These are phyloP conservation scores for Pleurotus salmoneostramineus DNA, from an alignment of 768 basidiomycete genomes.

Conservation along the genomic window DNA sequence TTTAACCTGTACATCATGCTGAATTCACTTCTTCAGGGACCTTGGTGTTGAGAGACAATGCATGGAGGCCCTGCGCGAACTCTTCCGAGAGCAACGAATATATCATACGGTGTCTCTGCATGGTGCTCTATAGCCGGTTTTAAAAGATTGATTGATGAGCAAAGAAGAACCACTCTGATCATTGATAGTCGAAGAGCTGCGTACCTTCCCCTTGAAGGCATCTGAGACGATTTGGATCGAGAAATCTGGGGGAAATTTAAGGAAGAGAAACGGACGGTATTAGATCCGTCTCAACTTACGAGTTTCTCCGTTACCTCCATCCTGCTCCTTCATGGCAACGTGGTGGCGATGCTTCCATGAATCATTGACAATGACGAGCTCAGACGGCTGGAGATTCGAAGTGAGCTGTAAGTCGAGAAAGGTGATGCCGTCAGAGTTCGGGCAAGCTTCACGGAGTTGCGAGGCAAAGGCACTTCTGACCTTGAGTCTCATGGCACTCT, in stretches of 20 bases:
- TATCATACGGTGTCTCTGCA: conserved; percentile 81
- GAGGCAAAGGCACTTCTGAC: conserved; percentile 33
- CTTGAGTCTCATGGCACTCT: conserved; percentile 59
- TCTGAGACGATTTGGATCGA: conserved; percentile 71
- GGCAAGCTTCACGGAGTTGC: conserved; percentile 7
- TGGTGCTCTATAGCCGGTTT: conserved; percentile 48
- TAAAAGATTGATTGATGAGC: conserved; percentile 10
- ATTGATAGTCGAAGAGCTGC: conserved; percentile 5
- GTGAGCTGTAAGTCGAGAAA: conserved; percentile 46
- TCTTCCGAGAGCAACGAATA: conserved; percentile 71
- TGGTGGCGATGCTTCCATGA: conserved; percentile 87
- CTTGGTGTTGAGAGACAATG: conserved; percentile 71
- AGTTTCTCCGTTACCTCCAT: conserved; percentile 70
- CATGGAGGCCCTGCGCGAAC: conserved; percentile 67
- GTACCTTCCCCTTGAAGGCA: conserved; percentile 70
- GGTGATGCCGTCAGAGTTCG: conserved; percentile 14
- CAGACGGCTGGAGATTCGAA: conserved; percentile 53
- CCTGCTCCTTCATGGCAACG: conserved; percentile 70
- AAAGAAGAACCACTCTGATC: conserved; percentile 1
- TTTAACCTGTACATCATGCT: conserved; percentile 7
- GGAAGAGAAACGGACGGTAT: conserved; percentile 10
- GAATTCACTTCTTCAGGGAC: conserved; percentile 48
- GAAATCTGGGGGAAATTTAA: conserved; percentile 58
- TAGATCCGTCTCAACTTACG: conserved; percentile 47
- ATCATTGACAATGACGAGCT: conserved; percentile 71